Evolutionary conservation across 148 eudicot species (phyloP).

Genomic region (Persicaria maculosa): DNA sequence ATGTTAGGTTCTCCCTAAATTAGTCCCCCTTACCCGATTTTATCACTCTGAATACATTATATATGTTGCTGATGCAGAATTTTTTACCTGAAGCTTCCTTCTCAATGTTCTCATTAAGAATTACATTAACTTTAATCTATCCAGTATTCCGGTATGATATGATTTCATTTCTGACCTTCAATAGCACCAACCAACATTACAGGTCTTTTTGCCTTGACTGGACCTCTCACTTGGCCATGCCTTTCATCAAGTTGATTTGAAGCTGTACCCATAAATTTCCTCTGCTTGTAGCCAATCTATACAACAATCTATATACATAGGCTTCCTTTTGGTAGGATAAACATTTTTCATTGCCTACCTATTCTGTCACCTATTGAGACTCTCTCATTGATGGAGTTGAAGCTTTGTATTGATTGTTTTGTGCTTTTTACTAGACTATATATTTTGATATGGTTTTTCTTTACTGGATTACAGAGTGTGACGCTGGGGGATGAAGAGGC

Average conservation of each 20-base stretch:
- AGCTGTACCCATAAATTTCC: background rate
- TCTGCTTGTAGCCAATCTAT: background rate
- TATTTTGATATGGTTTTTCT: background rate
- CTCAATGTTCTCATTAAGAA: background rate
- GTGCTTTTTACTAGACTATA: background rate
- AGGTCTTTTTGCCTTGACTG: background rate
- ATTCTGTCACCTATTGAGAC: background rate
- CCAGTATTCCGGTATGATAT: background rate
- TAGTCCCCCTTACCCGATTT: background rate
- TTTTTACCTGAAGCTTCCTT: background rate
- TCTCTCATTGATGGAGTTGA: background rate
- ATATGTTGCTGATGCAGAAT: background rate
- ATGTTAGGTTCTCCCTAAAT: background rate
- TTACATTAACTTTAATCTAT: background rate
- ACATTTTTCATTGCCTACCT: background rate
- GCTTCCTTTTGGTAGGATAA: background rate
- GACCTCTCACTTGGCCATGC: background rate
- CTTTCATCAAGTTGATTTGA: conserved; percentile 6
- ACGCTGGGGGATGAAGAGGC: conserved; percentile 99
- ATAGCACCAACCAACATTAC: background rate
- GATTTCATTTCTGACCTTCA: background rate
- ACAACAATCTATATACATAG: background rate
- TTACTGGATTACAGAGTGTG: conserved; percentile 57
- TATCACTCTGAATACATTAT: background rate
- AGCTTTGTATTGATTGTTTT: background rate